Evolutionary conservation across 2,329 filamentous ascomycete species (phyloP).

Genomic region (Apiospora phragmitis): DNA sequence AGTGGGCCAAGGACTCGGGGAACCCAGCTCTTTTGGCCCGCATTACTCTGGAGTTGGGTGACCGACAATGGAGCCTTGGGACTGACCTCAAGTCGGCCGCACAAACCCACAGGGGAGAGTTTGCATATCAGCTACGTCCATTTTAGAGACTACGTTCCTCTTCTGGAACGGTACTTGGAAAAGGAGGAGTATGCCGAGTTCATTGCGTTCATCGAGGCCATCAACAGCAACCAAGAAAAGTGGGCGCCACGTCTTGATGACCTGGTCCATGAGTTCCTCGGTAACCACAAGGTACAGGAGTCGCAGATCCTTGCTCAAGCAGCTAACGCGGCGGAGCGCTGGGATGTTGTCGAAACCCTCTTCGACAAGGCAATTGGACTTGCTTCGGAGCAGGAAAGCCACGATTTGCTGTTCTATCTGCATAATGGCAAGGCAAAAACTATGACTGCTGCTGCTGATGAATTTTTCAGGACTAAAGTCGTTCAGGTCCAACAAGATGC

Average conservation of each 20-base stretch:
- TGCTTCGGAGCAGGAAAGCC: constrained; percentile 22
- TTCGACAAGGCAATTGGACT: constrained; percentile 27
- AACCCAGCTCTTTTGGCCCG: constrained; percentile 31
- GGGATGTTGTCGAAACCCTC: constrained; percentile 29
- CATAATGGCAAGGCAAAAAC: constrained; percentile 27
- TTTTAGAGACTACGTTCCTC: constrained; percentile 25
- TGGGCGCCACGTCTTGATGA: constrained; percentile 32
- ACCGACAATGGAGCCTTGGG: constrained; percentile 29
- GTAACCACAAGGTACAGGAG: constrained; percentile 19
- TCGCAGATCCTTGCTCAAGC: constrained; percentile 26
- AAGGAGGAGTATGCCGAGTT: constrained; percentile 23
- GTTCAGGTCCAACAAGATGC: constrained; percentile 25
- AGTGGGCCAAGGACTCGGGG: constrained; percentile 22
- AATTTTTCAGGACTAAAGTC: constrained; percentile 21
- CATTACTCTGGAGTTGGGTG: constrained; percentile 30
- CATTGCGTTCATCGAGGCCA: constrained; percentile 28
- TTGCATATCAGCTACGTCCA: constrained; percentile 29
- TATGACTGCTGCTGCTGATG: constrained; percentile 19
- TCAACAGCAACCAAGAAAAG: constrained; percentile 22
- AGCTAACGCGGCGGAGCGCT: constrained; percentile 25
- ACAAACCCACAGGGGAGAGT: constrained; percentile 28
- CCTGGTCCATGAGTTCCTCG: constrained; percentile 29
- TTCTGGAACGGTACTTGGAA: constrained; percentile 25
- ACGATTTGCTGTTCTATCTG: constrained; percentile 29
- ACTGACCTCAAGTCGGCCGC: constrained; percentile 24